Conservation (phyloP, 2,329 filamentous ascomycete genomes). For the Trichoderma pleuroti region DNA sequence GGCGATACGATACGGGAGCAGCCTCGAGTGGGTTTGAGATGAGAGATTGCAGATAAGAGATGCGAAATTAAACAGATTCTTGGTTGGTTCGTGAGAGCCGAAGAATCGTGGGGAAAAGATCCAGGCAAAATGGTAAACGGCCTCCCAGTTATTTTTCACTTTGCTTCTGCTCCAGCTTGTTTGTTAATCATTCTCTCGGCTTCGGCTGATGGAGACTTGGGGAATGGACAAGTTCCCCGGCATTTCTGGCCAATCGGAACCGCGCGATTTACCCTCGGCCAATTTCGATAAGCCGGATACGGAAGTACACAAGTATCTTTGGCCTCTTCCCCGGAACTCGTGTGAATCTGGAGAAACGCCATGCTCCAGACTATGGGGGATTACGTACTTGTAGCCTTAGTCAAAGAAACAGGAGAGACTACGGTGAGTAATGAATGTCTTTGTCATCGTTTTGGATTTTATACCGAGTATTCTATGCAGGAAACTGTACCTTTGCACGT, state of each 20-base stretch:
- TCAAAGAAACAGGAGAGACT: not conserved
- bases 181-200: not conserved
- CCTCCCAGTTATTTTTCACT: not conserved
- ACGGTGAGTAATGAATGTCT: not conserved
- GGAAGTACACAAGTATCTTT: not conserved
- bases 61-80: not conserved
- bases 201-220: not conserved
- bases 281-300: constrained; percentile 13
- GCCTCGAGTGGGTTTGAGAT: not conserved
- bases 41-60: not conserved
- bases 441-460: not conserved
- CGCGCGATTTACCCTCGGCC: constrained; percentile 11
- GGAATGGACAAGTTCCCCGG: not conserved
- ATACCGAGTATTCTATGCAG: not conserved
- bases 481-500: not conserved
- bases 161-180: not conserved
- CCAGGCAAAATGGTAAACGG: not conserved
- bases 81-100: not conserved
- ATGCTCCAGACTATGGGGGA: not conserved
- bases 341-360: not conserved
- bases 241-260: not conserved
- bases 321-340: not conserved
- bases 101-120: not conserved
- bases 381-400: not conserved
- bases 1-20: not conserved